Evolutionary conservation across 129 eudicot genomes (phyloP), one percentile per base, ranked within the genome.

Genomic region (Cynara cardunculus): DNA sequence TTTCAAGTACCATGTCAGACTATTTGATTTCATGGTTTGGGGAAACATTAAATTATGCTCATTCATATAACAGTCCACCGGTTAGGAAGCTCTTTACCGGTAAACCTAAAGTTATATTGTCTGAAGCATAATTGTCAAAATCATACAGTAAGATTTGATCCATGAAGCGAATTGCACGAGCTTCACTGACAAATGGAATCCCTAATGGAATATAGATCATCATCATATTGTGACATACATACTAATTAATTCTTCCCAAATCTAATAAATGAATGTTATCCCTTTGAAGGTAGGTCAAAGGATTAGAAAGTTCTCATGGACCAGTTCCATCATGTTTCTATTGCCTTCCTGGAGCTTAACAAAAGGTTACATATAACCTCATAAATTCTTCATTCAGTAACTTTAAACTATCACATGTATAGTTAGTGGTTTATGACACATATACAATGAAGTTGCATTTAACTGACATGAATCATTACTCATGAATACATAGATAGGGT

Each of bases 241-340:
- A 5, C 37, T 32, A 5, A 32, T 32, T 32, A 31, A 31, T 5
- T 32, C 5, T n/a, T n/a, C n/a, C n/a, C n/a, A n/a, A n/a, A n/a
- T n/a, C n/a, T n/a, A n/a, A n/a, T n/a, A n/a, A n/a, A n/a, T n/a
- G n/a, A n/a, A n/a, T n/a, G 37, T 32, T 4, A 5, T 32, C 7
- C 8, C 37, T 32, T 32, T 64, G 32, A 74, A 94, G 99, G 99
- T 87, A 97, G 99, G 81, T 89, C 97, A 35, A 90, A 92, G 89
- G 89, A 90, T 26, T 90, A 94, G 96, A 94, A 90, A 85, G 90
- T 94, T 86, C 94, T 94, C 72, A 94, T 94, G 99, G 99, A 94
- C 69, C 87, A 92, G 88, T 94, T 94, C 80, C 96, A 90, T 79
- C 92, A 92, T 62, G 99, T 94, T 82, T 85, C 92, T 37, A 89